These are phyloP conservation scores for Rhodofomes roseus DNA, from an alignment of 1,284 basidiomycete species.

Conservation along the genomic window DNA sequence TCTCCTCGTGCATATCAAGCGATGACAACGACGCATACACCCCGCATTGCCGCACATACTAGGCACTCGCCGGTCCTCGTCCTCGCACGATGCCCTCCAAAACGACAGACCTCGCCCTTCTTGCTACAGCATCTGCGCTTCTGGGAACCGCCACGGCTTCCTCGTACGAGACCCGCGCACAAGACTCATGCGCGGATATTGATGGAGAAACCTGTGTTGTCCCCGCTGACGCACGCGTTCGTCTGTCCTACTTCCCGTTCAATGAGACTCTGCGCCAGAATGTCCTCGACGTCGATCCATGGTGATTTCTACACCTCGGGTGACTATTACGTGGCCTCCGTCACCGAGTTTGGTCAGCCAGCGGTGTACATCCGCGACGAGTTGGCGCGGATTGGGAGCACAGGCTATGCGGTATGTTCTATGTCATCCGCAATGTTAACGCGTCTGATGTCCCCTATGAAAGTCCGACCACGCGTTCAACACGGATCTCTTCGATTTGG, in stretches of 20 bases:
- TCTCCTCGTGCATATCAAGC: background rate
- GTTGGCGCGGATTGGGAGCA: constrained; percentile 44
- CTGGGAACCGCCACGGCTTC: constrained; percentile 5
- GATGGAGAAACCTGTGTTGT: constrained; percentile 45
- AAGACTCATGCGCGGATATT: constrained; percentile 48
- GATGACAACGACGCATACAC: background rate
- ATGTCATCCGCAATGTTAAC: background rate
- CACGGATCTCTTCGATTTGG: constrained; percentile 52
- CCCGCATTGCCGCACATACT: background rate
- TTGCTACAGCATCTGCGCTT: constrained; percentile 2
- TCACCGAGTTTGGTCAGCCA: constrained; percentile 58
- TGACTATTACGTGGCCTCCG: constrained; percentile 55
- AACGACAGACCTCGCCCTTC: background rate
- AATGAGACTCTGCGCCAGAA: constrained; percentile 61
- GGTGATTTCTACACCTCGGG: constrained; percentile 68
- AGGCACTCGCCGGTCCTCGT: background rate
- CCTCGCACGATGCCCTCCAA: background rate
- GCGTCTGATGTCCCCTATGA: too few species aligned
- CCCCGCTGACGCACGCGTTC: constrained; percentile 52
- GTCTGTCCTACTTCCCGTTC: constrained; percentile 59
- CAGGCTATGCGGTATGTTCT: constrained; percentile 39
- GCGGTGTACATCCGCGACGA: constrained; percentile 51
- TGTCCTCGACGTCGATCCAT: constrained; percentile 45
- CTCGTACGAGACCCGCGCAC: constrained; percentile 7
- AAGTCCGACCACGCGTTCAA: constrained; percentile 58